phyloP scores from a whole-genome alignment of 2,329 filamentous ascomycete species.

The Aspergillus jensenii region DNA sequence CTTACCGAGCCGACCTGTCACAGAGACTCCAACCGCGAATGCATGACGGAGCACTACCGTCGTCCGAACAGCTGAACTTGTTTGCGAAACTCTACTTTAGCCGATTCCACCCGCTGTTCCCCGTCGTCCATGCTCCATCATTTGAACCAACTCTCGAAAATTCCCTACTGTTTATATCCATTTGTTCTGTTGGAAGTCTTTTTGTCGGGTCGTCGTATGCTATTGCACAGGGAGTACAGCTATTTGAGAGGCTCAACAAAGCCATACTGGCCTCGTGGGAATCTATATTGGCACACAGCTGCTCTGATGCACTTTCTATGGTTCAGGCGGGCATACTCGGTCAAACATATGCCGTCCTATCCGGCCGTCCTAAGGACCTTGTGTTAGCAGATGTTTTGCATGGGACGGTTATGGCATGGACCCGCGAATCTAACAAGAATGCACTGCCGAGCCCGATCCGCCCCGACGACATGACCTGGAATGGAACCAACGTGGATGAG shows the following conservation, averaged over 20 bases:
- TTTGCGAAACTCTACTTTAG: constrained; percentile 22
- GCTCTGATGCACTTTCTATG: constrained; percentile 20
- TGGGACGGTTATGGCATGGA: constrained; percentile 30
- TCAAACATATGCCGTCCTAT: constrained; percentile 30
- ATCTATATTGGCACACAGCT: constrained; percentile 16
- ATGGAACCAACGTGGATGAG: constrained; percentile 7
- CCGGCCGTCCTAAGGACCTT: constrained; percentile 27
- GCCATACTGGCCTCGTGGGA: constrained; percentile 24
- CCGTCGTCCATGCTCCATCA: constrained; percentile 18
- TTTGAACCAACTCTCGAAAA: constrained; percentile 26
- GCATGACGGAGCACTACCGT: constrained; percentile 17
- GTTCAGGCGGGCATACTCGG: constrained; percentile 30
- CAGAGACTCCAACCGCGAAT: constrained; percentile 12
- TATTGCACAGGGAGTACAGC: constrained; percentile 24
- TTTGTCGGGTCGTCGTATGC: constrained; percentile 35
- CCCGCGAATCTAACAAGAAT: constrained; percentile 25
- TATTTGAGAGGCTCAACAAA: constrained; percentile 32
- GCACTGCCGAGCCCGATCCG: not conserved
- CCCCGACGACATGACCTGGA: not conserved
- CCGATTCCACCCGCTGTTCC: constrained; percentile 11
- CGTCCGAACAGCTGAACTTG: constrained; percentile 18
- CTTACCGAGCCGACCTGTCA: too few relatives aligned
- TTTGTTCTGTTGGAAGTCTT: constrained; percentile 39
- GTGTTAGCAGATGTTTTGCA: constrained; percentile 31
- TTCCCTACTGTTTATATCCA: constrained; percentile 35